Conservation (phyloP, 345 rosid genomes). For the Viola odorata region DNA sequence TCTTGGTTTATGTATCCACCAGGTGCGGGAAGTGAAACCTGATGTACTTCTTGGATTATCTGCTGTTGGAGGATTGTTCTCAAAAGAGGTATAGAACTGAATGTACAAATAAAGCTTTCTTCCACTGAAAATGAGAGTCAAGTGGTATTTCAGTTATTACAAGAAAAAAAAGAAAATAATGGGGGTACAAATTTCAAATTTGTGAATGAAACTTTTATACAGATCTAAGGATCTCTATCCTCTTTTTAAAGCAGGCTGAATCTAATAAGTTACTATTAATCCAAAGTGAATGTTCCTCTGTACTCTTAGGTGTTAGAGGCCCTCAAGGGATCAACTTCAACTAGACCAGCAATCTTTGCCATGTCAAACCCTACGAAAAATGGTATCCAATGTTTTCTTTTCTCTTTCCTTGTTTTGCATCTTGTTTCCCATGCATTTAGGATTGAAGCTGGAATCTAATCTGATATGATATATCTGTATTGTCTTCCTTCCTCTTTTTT, state of each 20-base stretch:
- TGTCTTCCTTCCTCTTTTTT: background rate
- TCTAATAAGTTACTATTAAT: background rate
- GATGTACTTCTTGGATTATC: slow-evolving; percentile 99
- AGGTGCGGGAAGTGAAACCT: slow-evolving; percentile 93
- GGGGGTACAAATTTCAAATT: background rate
- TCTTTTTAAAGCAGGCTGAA: background rate
- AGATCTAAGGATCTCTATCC: background rate
- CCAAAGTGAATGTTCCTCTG: slow-evolving; percentile 7
- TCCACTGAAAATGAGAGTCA: background rate
- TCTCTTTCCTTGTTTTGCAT: background rate
- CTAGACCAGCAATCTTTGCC: slow-evolving; percentile 96
- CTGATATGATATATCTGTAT: background rate
- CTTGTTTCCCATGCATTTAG: background rate
- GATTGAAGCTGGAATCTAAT: background rate
- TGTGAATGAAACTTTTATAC: too few species aligned
- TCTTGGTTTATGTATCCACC: slow-evolving; percentile 16
- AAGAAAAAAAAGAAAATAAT: background rate
- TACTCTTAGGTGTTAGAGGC: slow-evolving; percentile 80
- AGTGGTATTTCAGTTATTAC: background rate
- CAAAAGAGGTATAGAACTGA: slow-evolving; percentile 62
- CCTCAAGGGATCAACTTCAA: slow-evolving; percentile 84
- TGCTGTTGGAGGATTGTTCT: slow-evolving; percentile 98
- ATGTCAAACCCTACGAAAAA: slow-evolving; percentile 98
- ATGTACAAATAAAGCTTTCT: slow-evolving; percentile 1
- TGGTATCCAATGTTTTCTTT: too few species aligned